phyloP scores from a whole-genome alignment of 1,284 basidiomycete genomes.

The Naganishia sp. region DNA sequence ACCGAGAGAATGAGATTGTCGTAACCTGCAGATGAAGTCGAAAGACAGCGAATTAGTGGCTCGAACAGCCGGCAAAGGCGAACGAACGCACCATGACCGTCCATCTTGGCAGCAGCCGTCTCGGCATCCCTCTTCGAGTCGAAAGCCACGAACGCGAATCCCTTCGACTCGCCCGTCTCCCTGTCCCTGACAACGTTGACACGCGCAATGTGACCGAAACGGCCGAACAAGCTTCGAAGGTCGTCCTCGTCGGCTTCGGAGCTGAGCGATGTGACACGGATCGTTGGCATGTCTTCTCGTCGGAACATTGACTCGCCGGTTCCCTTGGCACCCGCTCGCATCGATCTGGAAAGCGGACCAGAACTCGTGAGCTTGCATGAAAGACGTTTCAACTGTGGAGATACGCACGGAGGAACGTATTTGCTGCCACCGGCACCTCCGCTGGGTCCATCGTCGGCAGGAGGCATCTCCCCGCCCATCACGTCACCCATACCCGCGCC shows the following conservation, averaged over 20 bases:
- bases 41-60: neutral
- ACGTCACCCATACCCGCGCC: conserved; percentile 57
- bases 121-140: conserved; percentile 79
- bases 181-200: conserved; percentile 95
- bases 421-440: conserved; percentile 63
- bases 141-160: conserved; percentile 83
- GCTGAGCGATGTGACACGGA: conserved; percentile 95
- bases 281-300: conserved; percentile 92
- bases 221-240: conserved; percentile 80
- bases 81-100: conserved; percentile 69
- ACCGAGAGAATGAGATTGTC: conserved; percentile 52
- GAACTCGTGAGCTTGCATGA: neutral
- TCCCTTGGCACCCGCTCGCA: conserved; percentile 70
- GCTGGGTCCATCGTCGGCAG: conserved; percentile 39
- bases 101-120: conserved; percentile 85
- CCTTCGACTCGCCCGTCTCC: conserved; percentile 92
- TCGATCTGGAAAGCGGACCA: conserved; percentile 55
- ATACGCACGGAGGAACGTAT: conserved; percentile 76
- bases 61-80: neutral
- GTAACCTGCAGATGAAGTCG: conserved; percentile 39
- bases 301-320: conserved; percentile 78
- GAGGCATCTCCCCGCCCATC: conserved; percentile 39
- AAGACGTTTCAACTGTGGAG: neutral
- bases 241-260: conserved; percentile 95
- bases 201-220: conserved; percentile 78